Percentiles rank a stretch among this genome's conserved stretches.
Conservation (phyloP, 768 basidiomycete species). For the Lyophyllum semitale region DNA sequence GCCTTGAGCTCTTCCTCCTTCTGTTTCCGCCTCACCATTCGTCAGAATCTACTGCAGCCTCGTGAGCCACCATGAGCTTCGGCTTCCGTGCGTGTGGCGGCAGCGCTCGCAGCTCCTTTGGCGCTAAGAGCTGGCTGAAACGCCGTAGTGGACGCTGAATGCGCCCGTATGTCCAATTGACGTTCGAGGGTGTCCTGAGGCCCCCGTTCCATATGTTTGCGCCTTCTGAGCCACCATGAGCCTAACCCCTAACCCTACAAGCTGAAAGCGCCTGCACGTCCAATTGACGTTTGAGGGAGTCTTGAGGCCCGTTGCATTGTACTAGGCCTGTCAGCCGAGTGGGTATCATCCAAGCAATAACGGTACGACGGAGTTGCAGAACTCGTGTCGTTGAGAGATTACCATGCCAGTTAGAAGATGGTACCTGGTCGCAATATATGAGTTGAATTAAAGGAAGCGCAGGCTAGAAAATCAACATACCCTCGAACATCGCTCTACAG, state of each 20-base stretch:
- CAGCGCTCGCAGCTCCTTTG: too few relatives aligned
- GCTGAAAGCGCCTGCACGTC: too few relatives aligned
- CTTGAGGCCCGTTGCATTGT: too few relatives aligned
- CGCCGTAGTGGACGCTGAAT: conserved; percentile 79
- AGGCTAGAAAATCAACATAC: conserved; percentile 46
- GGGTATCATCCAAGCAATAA: conserved; percentile 76
- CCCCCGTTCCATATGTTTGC: too few relatives aligned
- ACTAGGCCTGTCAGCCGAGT: conserved; percentile 91
- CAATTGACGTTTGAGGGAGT: too few relatives aligned
- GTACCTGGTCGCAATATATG: conserved; percentile 53
- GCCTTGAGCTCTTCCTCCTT: too few relatives aligned
- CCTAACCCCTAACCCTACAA: too few relatives aligned
- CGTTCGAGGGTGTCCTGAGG: conserved; percentile 74
- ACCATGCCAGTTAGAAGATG: conserved; percentile 97
- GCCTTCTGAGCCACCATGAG: too few relatives aligned
- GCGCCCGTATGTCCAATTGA: conserved; percentile 87
- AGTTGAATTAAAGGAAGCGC: not conserved
- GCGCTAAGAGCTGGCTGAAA: conserved; percentile 95
- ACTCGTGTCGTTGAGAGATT: conserved; percentile 91
- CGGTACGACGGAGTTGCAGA: conserved; percentile 96
- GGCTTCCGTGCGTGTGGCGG: conserved; percentile 95
- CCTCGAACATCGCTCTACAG: conserved; percentile 98
- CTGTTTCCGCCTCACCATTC: too few relatives aligned
- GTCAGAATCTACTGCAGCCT: conserved; percentile 93
- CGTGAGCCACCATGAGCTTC: conserved; percentile 78